A percentile compares a stretch with the other conserved stretches of the same genome.
Evolutionary conservation across 495 filamentous ascomycete species (phyloP).

Genomic region (Penicillium canariense): DNA sequence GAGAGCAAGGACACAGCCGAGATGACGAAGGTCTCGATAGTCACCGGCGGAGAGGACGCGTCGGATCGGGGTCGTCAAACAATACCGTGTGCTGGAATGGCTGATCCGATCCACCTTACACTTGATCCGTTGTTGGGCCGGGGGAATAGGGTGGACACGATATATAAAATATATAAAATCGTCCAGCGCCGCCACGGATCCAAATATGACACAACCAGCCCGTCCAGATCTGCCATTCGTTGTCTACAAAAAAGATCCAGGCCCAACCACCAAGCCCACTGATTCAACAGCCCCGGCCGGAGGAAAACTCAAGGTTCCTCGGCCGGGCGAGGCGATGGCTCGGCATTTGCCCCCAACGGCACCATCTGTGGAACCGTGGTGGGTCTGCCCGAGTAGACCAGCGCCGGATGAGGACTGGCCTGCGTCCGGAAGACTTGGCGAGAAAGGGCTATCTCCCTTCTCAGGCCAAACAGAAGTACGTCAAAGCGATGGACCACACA

Average conservation of each 20-base stretch:
- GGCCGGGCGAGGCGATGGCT: slow-evolving; percentile 28
- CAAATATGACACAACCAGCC: not conserved
- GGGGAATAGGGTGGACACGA: not conserved
- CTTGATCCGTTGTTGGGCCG: not conserved
- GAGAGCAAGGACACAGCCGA: too few species aligned
- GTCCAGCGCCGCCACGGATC: too few species aligned
- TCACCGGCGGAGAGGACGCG: not conserved
- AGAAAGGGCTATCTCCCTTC: too few species aligned
- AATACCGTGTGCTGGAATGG: not conserved
- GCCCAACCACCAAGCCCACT: too few species aligned
- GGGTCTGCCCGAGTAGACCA: slow-evolving; percentile 7
- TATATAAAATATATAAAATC: slow-evolving; percentile 1
- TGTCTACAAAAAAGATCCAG: not conserved
- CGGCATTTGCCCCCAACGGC: slow-evolving; percentile 14
- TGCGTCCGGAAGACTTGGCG: too few species aligned
- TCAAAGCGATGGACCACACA: too few species aligned
- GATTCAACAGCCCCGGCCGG: not conserved
- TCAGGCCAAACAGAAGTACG: too few species aligned
- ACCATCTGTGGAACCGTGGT: slow-evolving; percentile 15
- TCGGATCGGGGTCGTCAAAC: not conserved
- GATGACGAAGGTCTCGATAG: too few species aligned
- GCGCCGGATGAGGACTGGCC: too few species aligned
- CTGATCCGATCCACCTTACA: not conserved
- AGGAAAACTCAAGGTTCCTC: slow-evolving; percentile 15
- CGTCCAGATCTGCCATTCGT: not conserved